These are phyloP conservation scores for Leccinum variicolor DNA, from an alignment of 768 basidiomycete genomes.

Conservation along the genomic window DNA sequence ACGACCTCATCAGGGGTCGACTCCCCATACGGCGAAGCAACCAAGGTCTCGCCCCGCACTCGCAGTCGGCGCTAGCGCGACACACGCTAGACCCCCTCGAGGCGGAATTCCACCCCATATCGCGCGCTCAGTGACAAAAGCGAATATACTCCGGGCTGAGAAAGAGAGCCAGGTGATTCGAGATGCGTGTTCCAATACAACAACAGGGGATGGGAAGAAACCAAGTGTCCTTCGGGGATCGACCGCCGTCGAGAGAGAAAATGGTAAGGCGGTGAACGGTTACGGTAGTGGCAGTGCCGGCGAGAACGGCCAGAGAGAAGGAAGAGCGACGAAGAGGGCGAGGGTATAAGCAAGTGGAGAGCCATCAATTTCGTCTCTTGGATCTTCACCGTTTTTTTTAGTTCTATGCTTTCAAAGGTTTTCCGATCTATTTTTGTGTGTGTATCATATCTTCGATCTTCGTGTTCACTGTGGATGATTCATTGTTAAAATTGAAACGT, in stretches of 20 bases:
- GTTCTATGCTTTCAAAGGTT: constrained; percentile 8
- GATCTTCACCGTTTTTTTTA: not conserved
- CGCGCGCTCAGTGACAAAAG: constrained; percentile 30
- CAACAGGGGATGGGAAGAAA: constrained; percentile 9
- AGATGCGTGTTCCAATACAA: constrained; percentile 7
- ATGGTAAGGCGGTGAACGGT: not conserved
- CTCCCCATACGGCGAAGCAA: not conserved
- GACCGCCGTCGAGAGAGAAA: not conserved
- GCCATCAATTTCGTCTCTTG: not conserved
- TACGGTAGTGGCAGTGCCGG: constrained; percentile 41
- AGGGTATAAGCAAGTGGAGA: constrained; percentile 4
- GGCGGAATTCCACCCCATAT: constrained; percentile 31
- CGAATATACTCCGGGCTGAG: constrained; percentile 23
- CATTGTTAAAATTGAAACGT: not conserved
- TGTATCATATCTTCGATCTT: constrained; percentile 12
- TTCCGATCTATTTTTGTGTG: not conserved
- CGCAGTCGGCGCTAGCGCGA: not conserved
- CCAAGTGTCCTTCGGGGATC: constrained; percentile 27
- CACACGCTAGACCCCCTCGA: constrained; percentile 20
- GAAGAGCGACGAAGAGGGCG: constrained; percentile 15
- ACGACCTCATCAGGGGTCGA: not conserved
- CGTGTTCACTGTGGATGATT: not conserved
- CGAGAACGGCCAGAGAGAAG: constrained; percentile 71
- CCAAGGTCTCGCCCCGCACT: not conserved
- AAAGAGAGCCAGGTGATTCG: constrained; percentile 21